These are phyloP conservation scores for Cornus kousa DNA, from an alignment of 148 eudicot genomes.

Conservation along the genomic window DNA sequence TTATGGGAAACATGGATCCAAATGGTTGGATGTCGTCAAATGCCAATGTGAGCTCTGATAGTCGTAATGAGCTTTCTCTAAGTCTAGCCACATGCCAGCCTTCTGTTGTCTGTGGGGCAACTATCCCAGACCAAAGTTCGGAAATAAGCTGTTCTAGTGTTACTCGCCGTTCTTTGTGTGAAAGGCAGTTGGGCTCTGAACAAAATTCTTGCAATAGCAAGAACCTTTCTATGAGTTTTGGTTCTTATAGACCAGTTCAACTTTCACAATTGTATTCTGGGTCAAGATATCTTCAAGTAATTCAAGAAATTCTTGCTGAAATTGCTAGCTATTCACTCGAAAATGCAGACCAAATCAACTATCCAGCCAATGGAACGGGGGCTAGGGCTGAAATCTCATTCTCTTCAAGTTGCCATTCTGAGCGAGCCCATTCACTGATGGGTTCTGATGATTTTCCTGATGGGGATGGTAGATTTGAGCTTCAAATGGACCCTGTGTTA, in stretches of 20 bases:
- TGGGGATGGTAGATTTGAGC: constrained; percentile 25
- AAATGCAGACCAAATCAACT: constrained; percentile 29
- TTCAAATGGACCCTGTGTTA: constrained; percentile 23
- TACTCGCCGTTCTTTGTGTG: constrained; percentile 26
- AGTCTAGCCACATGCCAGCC: constrained; percentile 56
- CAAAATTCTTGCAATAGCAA: constrained; percentile 34
- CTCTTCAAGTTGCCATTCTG: constrained; percentile 24
- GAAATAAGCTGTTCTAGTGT: constrained; percentile 40
- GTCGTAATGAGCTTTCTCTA: constrained; percentile 54
- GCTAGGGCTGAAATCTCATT: constrained; percentile 17
- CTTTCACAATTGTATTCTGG: constrained; percentile 40
- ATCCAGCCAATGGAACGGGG: constrained; percentile 14
- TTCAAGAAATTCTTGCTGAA: constrained; percentile 81
- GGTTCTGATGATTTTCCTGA: constrained; percentile 23
- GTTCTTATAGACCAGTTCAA: constrained; percentile 34
- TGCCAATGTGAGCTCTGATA: constrained; percentile 22
- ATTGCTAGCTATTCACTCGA: constrained; percentile 55
- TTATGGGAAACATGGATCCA: constrained; percentile 23
- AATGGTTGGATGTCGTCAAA: constrained; percentile 40
- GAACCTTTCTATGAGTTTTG: constrained; percentile 37
- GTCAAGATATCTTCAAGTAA: constrained; percentile 51
- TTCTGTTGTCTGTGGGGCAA: constrained; percentile 28
- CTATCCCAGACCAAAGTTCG: constrained; percentile 37
- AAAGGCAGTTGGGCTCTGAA: constrained; percentile 33
- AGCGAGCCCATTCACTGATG: constrained; percentile 21